These are phyloP conservation scores for Alternaria burnsii DNA, from an alignment of 2,329 filamentous ascomycete genomes.

Conservation along the genomic window DNA sequence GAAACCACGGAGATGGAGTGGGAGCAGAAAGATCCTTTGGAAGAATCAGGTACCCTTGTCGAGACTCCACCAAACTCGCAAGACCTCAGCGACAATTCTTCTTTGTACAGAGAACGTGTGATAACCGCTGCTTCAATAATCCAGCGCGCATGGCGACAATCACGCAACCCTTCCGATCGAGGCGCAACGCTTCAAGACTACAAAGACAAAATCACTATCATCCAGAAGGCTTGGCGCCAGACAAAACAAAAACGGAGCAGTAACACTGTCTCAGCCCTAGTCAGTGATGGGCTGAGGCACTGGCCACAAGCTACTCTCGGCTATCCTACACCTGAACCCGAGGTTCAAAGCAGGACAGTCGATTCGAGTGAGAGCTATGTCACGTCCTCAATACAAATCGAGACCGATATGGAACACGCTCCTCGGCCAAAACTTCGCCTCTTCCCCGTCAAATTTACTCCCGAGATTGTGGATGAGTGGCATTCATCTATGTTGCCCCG, in stretches of 20 bases:
- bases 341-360: constrained; percentile 30
- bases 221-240: constrained; percentile 51
- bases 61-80: constrained; percentile 41
- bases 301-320: constrained; percentile 47
- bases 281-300: constrained; percentile 43
- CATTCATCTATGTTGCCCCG: constrained; percentile 75
- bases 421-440: constrained; percentile 48
- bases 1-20: constrained; percentile 42
- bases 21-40: constrained; percentile 37
- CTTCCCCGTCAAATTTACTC: constrained; percentile 62
- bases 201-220: constrained; percentile 49
- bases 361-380: constrained; percentile 32
- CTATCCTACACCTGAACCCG: constrained; percentile 46
- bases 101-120: constrained; percentile 37
- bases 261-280: constrained; percentile 43
- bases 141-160: constrained; percentile 48
- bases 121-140: constrained; percentile 45
- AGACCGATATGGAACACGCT: constrained; percentile 39
- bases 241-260: constrained; percentile 40
- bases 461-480: constrained; percentile 74
- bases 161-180: constrained; percentile 17
- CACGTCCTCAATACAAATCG: constrained; percentile 46
- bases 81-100: constrained; percentile 36
- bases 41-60: constrained; percentile 39
- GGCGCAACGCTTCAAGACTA: constrained; percentile 46